Evolutionary conservation across 495 filamentous ascomycete species (phyloP).

Genomic region (Penicillium mononematosum): DNA sequence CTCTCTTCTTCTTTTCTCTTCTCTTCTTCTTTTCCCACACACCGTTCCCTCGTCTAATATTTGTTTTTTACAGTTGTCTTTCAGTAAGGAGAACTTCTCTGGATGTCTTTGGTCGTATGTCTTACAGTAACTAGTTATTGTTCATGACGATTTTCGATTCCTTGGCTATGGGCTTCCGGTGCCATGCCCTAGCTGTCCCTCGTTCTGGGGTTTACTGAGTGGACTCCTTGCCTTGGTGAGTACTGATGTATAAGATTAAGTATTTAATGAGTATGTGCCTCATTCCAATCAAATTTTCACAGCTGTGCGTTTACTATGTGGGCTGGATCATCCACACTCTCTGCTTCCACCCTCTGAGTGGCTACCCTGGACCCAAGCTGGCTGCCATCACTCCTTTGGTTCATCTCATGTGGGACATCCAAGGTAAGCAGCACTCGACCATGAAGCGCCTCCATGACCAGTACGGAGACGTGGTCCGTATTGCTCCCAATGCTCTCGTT

Average conservation of each 20-base stretch:
- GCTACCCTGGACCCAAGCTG: constrained; percentile 22
- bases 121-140: background rate
- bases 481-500: constrained; percentile 53
- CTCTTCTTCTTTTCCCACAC: background rate
- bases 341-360: constrained; percentile 19
- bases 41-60: constrained; percentile 3
- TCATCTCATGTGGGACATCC: constrained; percentile 22
- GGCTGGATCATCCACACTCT: constrained; percentile 14
- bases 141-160: constrained; percentile 6
- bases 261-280: background rate
- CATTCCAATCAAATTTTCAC: background rate
- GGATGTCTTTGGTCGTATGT: constrained; percentile 1
- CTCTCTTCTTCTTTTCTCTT: background rate
- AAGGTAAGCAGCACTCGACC: constrained; percentile 21
- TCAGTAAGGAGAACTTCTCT: background rate
- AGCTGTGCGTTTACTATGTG: constrained; percentile 11
- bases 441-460: constrained; percentile 46
- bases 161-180: background rate
- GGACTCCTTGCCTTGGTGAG: constrained; percentile 8
- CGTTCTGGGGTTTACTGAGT: constrained; percentile 2
- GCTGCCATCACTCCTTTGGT: constrained; percentile 21
- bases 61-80: background rate
- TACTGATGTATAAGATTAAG: background rate
- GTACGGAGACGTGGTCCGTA: constrained; percentile 56
- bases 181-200: background rate